Evolutionary conservation across 1,139 yeast genomes (phyloP), one percentile per base, ranked within the genome.

Genomic region (Diutina pseudorugosa): DNA sequence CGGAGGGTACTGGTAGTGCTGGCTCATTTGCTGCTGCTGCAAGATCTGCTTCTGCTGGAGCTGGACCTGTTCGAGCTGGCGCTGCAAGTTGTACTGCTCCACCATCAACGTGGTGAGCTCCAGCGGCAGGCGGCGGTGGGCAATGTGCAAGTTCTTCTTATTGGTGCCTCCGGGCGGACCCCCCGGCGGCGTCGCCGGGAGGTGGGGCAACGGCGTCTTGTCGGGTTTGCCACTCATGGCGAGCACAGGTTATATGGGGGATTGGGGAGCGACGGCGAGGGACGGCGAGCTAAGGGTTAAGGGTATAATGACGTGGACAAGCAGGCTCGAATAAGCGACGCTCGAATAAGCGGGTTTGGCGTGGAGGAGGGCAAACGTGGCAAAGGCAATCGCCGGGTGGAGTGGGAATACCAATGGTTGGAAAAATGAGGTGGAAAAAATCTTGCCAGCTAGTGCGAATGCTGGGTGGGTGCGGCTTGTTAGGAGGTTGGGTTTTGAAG

Each of bases 61-160:
- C 65, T 90, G 96, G 3, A 88, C 95, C 59, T 83, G 77, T 62
- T 91, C 97, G 69, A 90, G 75, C 65, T 91, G 97, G 61, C 94
- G 89, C 66, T 91, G 97, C 55, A 93, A 76, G 57, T 93, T 90
- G 67, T 91, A 82, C 65, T 90, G 97, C 66, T 90, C 96, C 61
- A 87, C 83, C 96, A 93, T 91, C 58, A 93, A 73, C 55, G 87
- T 87, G n/a, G 98, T 91, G 65, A 93, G 76, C 66, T 93, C 98
- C 59, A 93, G 83, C 23, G 97, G 97, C 4, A 97, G 86, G 56
- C 96, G 78, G 62, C 98, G 79, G 64, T 91, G 98, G 25, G 98
- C 98, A 59, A 91, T 90, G 68, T 89, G 95, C 58, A 91, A 66
- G 59, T 72, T 72, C 43, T 33, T 33, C 21, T 47, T 36, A 30